Conservation (phyloP, 306 rosid species). For the Vachellia pachyceras region DNA sequence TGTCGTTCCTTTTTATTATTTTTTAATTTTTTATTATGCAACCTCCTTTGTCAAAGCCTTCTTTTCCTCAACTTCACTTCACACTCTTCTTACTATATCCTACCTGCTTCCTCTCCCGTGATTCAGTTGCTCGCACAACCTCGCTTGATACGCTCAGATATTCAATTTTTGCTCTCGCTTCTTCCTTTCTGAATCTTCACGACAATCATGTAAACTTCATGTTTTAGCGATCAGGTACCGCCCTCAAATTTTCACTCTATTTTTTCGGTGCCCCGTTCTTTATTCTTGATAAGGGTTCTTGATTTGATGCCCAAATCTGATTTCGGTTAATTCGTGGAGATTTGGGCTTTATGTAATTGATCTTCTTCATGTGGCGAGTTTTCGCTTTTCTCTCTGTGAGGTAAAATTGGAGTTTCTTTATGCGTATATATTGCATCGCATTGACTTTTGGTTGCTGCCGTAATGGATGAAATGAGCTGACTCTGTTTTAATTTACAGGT, state of each 20-base stretch:
- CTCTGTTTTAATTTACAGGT: constrained; percentile 23
- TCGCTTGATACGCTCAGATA: constrained; percentile 10
- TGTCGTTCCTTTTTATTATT: not conserved
- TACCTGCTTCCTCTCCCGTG: not conserved
- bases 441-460: not conserved
- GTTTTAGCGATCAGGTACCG: constrained; percentile 1
- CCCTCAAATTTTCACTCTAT: not conserved
- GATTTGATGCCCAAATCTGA: constrained; percentile 9
- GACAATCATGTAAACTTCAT: not conserved
- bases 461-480: not conserved
- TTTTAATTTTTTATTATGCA: not conserved
- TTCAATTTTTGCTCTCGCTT: not conserved
- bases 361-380: not conserved
- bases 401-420: not conserved
- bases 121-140: constrained; percentile 4
- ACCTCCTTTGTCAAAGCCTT: not conserved
- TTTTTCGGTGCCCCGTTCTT: not conserved
- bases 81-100: not conserved
- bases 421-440: not conserved
- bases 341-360: not conserved
- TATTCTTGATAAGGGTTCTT: not conserved
- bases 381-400: not conserved
- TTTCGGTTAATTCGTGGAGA: not conserved
- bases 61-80: constrained; percentile 7
- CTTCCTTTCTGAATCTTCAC: not conserved